Conservation (phyloP, 352 stramenopile genomes). For the Lagenidium giganteum region DNA sequence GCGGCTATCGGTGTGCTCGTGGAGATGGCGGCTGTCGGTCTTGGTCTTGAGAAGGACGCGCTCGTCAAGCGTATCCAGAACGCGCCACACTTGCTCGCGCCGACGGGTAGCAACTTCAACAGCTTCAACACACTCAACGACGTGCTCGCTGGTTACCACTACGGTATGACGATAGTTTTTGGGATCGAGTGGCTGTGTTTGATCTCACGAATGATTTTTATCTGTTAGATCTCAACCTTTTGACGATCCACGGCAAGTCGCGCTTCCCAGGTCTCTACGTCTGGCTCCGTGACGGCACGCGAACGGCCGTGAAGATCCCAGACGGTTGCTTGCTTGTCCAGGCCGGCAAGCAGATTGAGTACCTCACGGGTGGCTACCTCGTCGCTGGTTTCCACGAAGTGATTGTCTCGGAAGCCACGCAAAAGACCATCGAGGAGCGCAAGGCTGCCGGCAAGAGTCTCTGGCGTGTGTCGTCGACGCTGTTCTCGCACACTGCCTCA, state of each 20-base stretch:
- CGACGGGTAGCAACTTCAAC: conserved; percentile 87
- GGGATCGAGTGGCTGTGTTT: not conserved
- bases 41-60: conserved; percentile 76
- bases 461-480: conserved; percentile 90
- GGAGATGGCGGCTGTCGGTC: conserved; percentile 83
- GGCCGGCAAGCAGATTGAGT: conserved; percentile 91
- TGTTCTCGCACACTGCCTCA: conserved; percentile 90
- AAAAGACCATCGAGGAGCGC: conserved; percentile 61
- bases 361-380: conserved; percentile 89
- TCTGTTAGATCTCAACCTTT: conserved; percentile 80
- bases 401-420: conserved; percentile 70
- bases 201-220: not conserved
- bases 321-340: conserved; percentile 83
- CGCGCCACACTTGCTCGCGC: conserved; percentile 87
- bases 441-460: conserved; percentile 71
- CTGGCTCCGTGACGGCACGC: conserved; percentile 86
- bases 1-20: conserved; percentile 74
- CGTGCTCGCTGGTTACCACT: conserved; percentile 91
- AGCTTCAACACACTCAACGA: conserved; percentile 77
- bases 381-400: conserved; percentile 93
- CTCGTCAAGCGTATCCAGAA: conserved; percentile 77
- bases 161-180: conserved; percentile 22
- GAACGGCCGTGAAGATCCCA: conserved; percentile 83
- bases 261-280: conserved; percentile 89
- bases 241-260: conserved; percentile 93